phyloP scores from a whole-genome alignment of 2,329 filamentous ascomycete genomes.

The Epichloe uncinata region DNA sequence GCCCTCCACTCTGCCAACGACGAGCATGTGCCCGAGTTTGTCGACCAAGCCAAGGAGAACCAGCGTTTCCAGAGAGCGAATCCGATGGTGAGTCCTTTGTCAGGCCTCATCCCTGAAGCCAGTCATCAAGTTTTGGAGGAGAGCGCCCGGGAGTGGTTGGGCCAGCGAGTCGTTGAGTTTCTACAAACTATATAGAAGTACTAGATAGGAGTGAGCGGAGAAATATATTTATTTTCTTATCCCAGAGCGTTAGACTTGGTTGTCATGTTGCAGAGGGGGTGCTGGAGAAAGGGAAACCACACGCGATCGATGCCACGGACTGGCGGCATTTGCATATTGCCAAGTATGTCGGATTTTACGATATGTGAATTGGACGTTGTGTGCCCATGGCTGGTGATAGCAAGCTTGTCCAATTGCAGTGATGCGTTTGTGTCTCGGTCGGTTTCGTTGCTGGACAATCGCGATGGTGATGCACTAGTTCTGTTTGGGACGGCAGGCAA shows the following conservation, averaged over 20 bases:
- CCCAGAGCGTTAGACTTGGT: neutral
- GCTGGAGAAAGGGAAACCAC: too few relatives aligned
- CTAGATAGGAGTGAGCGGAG: neutral
- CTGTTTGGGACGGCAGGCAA: too few relatives aligned
- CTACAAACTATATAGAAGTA: slow-evolving; percentile 18
- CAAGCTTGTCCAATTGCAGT: too few relatives aligned
- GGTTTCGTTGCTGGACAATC: too few relatives aligned
- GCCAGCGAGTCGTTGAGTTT: slow-evolving; percentile 33
- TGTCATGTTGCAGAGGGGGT: too few relatives aligned
- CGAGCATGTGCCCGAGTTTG: slow-evolving; percentile 43
- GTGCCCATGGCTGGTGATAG: too few relatives aligned
- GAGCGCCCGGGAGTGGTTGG: slow-evolving; percentile 36
- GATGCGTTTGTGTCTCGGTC: too few relatives aligned
- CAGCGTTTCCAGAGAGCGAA: slow-evolving; percentile 39
- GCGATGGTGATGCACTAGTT: too few relatives aligned
- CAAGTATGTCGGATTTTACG: too few relatives aligned
- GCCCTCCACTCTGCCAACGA: slow-evolving; percentile 54
- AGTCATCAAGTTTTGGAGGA: slow-evolving; percentile 35
- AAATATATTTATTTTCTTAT: neutral
- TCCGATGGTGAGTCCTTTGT: slow-evolving; percentile 33
- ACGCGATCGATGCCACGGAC: too few relatives aligned
- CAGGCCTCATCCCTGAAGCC: slow-evolving; percentile 39
- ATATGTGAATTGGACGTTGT: too few relatives aligned
- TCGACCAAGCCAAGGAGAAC: slow-evolving; percentile 47
- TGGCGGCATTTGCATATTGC: neutral